Evolutionary conservation across 2,329 filamentous ascomycete species (phyloP).

Genomic region (Hysterium pulicare): DNA sequence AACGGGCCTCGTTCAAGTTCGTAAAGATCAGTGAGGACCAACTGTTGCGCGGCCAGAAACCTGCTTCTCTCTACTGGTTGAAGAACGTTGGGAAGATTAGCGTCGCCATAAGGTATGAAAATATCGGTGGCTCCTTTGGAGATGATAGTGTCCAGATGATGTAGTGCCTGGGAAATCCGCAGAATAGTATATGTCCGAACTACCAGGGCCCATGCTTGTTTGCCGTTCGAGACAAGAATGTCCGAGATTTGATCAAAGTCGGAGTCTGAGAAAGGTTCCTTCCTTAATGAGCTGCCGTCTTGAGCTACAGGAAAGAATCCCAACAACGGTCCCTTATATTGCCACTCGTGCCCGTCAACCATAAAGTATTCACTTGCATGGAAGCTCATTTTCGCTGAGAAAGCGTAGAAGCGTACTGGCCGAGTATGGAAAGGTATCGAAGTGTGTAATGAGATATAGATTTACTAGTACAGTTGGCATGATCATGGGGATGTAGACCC

Average conservation of each 20-base stretch:
- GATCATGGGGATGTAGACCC: no score
- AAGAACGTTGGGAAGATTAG: not conserved
- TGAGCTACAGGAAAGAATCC: not conserved
- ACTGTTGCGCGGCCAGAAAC: not conserved
- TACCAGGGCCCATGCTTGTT: not conserved
- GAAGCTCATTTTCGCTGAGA: no score
- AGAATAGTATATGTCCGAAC: constrained; percentile 1
- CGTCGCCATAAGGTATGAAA: not conserved
- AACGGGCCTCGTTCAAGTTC: no score
- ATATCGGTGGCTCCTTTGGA: not conserved
- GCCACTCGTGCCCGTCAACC: no score
- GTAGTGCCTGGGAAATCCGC: not conserved
- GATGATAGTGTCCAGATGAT: not conserved
- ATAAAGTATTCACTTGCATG: no score
- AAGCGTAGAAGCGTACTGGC: no score
- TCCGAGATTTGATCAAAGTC: not conserved
- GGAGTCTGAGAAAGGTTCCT: not conserved
- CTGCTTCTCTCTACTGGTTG: not conserved
- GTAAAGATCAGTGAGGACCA: not conserved
- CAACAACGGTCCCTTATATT: no score
- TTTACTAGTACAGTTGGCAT: no score
- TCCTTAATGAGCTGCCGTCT: not conserved
- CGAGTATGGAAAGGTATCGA: no score
- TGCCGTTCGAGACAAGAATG: not conserved
- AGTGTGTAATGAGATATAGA: no score